Percentiles rank a stretch among this genome's conserved stretches.
These are phyloP conservation scores for Dispira simplex DNA, from an alignment of 192 early-diverging fungal genomes.

Conservation along the genomic window DNA sequence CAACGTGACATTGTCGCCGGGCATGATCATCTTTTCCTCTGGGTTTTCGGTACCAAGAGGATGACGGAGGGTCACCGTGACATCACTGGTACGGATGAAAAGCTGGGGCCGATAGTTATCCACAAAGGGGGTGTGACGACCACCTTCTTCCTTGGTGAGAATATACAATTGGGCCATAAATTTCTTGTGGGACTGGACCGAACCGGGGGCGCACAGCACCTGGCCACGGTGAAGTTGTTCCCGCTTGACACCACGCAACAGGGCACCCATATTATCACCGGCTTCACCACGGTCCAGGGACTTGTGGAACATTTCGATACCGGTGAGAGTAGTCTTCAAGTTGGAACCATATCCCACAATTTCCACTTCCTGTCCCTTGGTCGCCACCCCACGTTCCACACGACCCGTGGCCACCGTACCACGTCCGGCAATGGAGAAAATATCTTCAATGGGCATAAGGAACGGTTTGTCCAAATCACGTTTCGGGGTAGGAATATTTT, in stretches of 20 bases:
- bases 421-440: constrained; percentile 95
- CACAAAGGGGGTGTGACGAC: constrained; percentile 92
- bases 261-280: constrained; percentile 96
- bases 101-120: constrained; percentile 96
- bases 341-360: constrained; percentile 85
- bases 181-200: constrained; percentile 90
- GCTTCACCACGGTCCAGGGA: constrained; percentile 93
- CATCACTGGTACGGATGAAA: constrained; percentile 91
- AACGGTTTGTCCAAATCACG: constrained; percentile 97
- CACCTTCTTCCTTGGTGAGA: constrained; percentile 95
- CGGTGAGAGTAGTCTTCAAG: constrained; percentile 88
- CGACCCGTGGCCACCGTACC: constrained; percentile 93
- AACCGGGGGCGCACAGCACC: constrained; percentile 81
- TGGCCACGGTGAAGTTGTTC: constrained; percentile 92
- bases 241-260: constrained; percentile 93
- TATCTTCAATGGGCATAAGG: constrained; percentile 98
- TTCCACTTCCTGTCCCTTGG: constrained; percentile 92
- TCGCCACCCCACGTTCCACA: constrained; percentile 85
- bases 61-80: constrained; percentile 72
- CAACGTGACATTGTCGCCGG: constrained; percentile 91
- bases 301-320: constrained; percentile 99
- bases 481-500: constrained; percentile 76
- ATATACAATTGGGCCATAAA: constrained; percentile 88
- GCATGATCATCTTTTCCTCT: constrained; percentile 95
- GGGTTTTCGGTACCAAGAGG: constrained; percentile 63